Conservation (phyloP, 805 yeast species). For the Debaryomyces tyrocola region DNA sequence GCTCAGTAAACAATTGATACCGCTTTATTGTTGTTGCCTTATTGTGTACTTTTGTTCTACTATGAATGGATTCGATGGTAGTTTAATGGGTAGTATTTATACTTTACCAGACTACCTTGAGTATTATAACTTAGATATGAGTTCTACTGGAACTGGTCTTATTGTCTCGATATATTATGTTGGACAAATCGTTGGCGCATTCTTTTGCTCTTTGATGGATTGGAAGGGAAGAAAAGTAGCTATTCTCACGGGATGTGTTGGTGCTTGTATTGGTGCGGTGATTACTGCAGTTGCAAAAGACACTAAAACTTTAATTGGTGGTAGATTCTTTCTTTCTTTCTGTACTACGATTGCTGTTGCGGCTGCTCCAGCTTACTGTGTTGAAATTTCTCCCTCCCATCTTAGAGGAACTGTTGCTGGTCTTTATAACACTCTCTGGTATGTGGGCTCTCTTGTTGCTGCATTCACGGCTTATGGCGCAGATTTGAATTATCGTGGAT, state of each 20-base stretch:
- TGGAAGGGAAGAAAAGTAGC: slow-evolving; percentile 37
- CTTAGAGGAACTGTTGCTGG: slow-evolving; percentile 34
- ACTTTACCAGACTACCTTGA: slow-evolving; percentile 15
- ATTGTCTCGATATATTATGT: slow-evolving; percentile 24
- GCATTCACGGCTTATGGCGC: slow-evolving; percentile 23
- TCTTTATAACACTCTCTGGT: slow-evolving; percentile 39
- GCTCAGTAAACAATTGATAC: slow-evolving; percentile 6
- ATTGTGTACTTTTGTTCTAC: slow-evolving; percentile 35
- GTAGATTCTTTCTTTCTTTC: slow-evolving; percentile 47
- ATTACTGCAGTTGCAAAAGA: slow-evolving; percentile 27
- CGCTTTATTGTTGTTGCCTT: slow-evolving; percentile 9
- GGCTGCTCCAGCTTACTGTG: slow-evolving; percentile 44
- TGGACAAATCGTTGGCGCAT: slow-evolving; percentile 32
- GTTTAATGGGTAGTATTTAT: slow-evolving; percentile 30
- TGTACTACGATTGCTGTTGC: slow-evolving; percentile 40
- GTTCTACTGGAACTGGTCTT: slow-evolving; percentile 39
- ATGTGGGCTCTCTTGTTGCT: slow-evolving; percentile 35
- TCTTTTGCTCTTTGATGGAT: slow-evolving; percentile 28
- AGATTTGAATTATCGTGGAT: slow-evolving; percentile 42
- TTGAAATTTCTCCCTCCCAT: slow-evolving; percentile 47
- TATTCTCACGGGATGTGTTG: slow-evolving; percentile 21
- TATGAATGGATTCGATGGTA: slow-evolving; percentile 46
- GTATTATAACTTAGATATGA: slow-evolving; percentile 13
- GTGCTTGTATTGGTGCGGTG: slow-evolving; percentile 28
- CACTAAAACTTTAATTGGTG: slow-evolving; percentile 31